Conservation (phyloP, 768 basidiomycete species). For the Kwoniella mangroviensis region DNA sequence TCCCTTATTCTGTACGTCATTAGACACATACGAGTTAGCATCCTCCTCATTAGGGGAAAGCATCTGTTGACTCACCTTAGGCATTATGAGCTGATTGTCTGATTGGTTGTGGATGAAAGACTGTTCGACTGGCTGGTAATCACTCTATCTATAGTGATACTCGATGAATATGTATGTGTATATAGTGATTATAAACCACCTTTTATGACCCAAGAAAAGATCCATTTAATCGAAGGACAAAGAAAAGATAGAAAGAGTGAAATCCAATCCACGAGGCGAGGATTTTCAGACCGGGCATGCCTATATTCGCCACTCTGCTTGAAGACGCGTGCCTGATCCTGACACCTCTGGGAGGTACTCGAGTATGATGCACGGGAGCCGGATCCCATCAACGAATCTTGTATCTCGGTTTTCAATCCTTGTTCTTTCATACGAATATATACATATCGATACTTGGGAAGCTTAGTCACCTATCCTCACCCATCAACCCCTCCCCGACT, state of each 20-base stretch:
- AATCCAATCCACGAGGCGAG: background rate
- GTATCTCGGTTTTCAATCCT: background rate
- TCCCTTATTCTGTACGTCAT: slow-evolving; percentile 31
- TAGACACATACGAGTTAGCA: slow-evolving; percentile 3
- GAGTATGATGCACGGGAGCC: slow-evolving; percentile 2
- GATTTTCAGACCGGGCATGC: slow-evolving; percentile 2
- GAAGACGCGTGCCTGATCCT: no score
- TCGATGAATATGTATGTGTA: background rate
- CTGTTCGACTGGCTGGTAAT: background rate
- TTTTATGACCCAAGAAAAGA: background rate
- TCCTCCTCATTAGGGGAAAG: background rate
- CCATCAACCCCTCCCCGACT: background rate
- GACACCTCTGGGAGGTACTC: no score
- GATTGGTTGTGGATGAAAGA: no score
- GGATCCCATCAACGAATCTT: background rate
- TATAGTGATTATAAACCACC: no score
- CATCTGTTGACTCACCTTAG: slow-evolving; percentile 34
- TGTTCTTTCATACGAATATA: background rate
- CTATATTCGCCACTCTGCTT: slow-evolving; percentile 9
- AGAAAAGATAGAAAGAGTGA: background rate
- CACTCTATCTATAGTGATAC: background rate
- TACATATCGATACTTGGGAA: background rate
- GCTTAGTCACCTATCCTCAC: background rate
- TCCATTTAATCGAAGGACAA: no score
- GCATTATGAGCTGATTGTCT: slow-evolving; percentile 19